A percentile compares a stretch with the other conserved stretches of the same genome.
These are phyloP conservation scores for Boletellus emodensis DNA, from an alignment of 768 basidiomycete species.

Conservation along the genomic window DNA sequence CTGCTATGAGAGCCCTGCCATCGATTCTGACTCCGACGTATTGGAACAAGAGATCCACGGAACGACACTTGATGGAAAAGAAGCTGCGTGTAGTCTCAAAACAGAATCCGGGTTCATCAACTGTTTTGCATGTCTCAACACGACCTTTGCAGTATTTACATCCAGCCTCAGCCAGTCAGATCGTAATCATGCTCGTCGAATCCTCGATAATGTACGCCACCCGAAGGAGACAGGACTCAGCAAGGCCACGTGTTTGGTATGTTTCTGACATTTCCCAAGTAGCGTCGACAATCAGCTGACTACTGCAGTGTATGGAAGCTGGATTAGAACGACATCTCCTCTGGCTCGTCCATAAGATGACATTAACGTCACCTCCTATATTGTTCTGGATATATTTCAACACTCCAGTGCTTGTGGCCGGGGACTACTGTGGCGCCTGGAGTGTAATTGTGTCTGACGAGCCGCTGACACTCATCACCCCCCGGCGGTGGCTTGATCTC, in stretches of 20 bases:
- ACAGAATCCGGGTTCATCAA: slow-evolving; percentile 28
- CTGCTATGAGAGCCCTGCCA: slow-evolving; percentile 7
- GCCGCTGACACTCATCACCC: slow-evolving; percentile 48
- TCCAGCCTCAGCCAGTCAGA: slow-evolving; percentile 22
- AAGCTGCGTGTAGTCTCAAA: slow-evolving; percentile 46
- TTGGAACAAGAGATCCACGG: slow-evolving; percentile 38
- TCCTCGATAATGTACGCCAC: slow-evolving; percentile 15
- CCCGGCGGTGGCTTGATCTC: slow-evolving; percentile 76
- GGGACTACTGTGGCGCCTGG: slow-evolving; percentile 50
- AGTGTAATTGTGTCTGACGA: slow-evolving; percentile 48
- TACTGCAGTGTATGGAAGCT: slow-evolving; percentile 8
- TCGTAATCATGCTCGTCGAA: slow-evolving; percentile 12
- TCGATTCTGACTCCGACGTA: slow-evolving; percentile 15
- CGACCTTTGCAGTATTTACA: slow-evolving; percentile 17
- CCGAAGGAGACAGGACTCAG: slow-evolving; percentile 24
- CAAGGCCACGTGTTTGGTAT: slow-evolving; percentile 31
- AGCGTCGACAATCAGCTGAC: slow-evolving; percentile 3
- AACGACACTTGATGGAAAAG: slow-evolving; percentile 35
- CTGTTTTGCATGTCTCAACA: slow-evolving; percentile 30
- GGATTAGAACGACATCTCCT: slow-evolving; percentile 24
- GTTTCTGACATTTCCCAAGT: slow-evolving; percentile 10
- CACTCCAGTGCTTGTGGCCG: slow-evolving; percentile 52
- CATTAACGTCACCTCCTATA: slow-evolving; percentile 47
- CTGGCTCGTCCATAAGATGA: slow-evolving; percentile 39
- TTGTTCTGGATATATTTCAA: slow-evolving; percentile 68